These are phyloP conservation scores for Austroboletus niveus DNA, from an alignment of 1,284 basidiomycete species.

Conservation along the genomic window DNA sequence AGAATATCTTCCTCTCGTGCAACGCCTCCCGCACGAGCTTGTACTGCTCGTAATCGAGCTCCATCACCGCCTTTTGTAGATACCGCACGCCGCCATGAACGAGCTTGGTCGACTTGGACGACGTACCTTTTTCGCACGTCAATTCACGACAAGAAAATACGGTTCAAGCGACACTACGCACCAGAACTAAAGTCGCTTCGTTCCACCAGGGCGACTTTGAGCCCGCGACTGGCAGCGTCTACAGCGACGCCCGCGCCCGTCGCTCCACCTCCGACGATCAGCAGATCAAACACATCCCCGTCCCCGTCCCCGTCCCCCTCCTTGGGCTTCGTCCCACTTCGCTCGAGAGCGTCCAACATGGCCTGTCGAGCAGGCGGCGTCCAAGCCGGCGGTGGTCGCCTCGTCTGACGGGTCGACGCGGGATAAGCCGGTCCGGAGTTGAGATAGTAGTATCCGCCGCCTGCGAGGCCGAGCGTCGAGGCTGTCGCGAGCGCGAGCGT, in stretches of 20 bases:
- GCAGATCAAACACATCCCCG: constrained; percentile 68
- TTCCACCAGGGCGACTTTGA: constrained; percentile 93
- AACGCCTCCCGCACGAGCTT: constrained; percentile 74
- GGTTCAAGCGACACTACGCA: constrained; percentile 30
- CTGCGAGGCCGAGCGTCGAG: constrained; percentile 49
- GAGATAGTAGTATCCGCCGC: constrained; percentile 66
- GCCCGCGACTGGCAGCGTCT: constrained; percentile 89
- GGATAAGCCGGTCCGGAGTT: constrained; percentile 70
- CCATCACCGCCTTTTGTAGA: constrained; percentile 94
- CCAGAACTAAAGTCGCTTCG: constrained; percentile 91
- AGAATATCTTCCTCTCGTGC: constrained; percentile 89
- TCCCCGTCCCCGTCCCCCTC: constrained; percentile 23
- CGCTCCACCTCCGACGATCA: constrained; percentile 91
- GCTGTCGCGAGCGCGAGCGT: constrained; percentile 51
- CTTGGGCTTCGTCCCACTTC: constrained; percentile 6
- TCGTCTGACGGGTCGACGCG: constrained; percentile 55
- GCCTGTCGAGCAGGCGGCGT: constrained; percentile 65
- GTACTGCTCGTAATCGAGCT: constrained; percentile 96
- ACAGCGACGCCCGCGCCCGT: constrained; percentile 94
- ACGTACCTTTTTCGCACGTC: constrained; percentile 73
- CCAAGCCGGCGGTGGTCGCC: constrained; percentile 72
- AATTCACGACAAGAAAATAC: constrained; percentile 34
- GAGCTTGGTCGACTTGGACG: constrained; percentile 96
- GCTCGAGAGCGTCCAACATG: constrained; percentile 56
- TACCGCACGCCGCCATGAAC: constrained; percentile 98